Conservation (phyloP, 2,329 filamentous ascomycete genomes). For the Fusarium anthophilum region DNA sequence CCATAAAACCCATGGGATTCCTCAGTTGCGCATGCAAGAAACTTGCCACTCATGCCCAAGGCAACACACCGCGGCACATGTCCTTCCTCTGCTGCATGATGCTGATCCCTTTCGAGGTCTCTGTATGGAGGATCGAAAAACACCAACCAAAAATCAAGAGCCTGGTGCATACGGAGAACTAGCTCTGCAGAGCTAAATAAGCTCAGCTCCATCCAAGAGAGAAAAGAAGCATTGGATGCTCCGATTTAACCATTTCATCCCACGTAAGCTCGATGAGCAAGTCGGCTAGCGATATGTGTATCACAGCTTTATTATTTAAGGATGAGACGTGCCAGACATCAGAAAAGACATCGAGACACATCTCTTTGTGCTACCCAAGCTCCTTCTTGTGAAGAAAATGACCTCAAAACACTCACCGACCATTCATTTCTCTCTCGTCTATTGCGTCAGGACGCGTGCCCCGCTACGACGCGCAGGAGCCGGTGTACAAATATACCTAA, state of each 20-base stretch:
- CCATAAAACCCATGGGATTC: conserved; percentile 22
- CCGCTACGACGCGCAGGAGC: conserved; percentile 22
- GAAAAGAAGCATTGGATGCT: not conserved
- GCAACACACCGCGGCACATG: conserved; percentile 15
- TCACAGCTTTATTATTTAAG: conserved; percentile 5
- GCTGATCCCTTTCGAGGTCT: conserved; percentile 14
- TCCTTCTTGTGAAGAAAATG: not conserved
- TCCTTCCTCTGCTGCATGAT: not conserved
- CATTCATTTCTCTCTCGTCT: conserved; percentile 6
- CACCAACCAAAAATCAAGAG: conserved; percentile 12
- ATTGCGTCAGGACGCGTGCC: conserved; percentile 30
- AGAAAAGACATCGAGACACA: not conserved
- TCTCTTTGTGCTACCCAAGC: not conserved
- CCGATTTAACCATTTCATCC: conserved; percentile 4
- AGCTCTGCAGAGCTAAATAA: conserved; percentile 6
- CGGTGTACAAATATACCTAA: conserved; percentile 13
- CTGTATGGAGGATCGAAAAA: conserved; percentile 9
- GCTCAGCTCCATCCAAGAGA: not conserved
- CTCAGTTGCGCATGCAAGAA: conserved; percentile 6
- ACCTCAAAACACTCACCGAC: conserved; percentile 18
- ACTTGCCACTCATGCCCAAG: conserved; percentile 20
- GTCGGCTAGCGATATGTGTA: conserved; percentile 5
- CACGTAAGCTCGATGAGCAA: conserved; percentile 24
- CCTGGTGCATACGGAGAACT: not conserved
- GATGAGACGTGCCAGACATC: conserved; percentile 14